A percentile compares a stretch with the other conserved stretches of the same genome.
These are phyloP conservation scores for Raffaelea ambrosiae DNA, from an alignment of 2,329 filamentous ascomycete species.

Conservation along the genomic window DNA sequence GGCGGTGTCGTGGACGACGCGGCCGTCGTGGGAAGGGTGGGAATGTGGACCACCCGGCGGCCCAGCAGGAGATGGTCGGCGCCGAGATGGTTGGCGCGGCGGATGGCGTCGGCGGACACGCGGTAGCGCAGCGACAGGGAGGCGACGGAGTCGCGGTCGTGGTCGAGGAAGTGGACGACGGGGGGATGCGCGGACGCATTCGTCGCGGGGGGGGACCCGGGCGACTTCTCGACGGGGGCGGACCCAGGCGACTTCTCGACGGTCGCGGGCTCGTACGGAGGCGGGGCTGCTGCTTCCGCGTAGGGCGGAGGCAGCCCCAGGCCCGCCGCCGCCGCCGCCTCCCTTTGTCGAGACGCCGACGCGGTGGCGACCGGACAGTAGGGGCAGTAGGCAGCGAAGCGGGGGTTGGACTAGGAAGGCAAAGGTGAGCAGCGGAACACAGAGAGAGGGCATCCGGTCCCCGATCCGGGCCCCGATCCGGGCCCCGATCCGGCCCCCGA, in stretches of 20 bases:
- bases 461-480: too few species aligned
- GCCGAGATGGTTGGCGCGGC: constrained; percentile 56
- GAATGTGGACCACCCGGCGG: constrained; percentile 62
- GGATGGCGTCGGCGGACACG: constrained; percentile 54
- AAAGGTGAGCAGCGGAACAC: too few species aligned
- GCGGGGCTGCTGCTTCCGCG: too few species aligned
- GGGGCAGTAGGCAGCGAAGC: constrained; percentile 60
- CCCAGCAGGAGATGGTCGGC: constrained; percentile 64
- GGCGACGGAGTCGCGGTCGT: constrained; percentile 56
- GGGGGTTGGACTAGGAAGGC: constrained; percentile 54
- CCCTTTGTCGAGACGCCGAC: constrained; percentile 20
- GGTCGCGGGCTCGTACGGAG: constrained; percentile 17
- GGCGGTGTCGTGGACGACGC: background rate
- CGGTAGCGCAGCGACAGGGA: constrained; percentile 65
- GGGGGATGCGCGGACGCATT: constrained; percentile 39
- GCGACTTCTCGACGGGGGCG: background rate
- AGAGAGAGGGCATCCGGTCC: too few species aligned
- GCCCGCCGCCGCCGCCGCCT: constrained; percentile 33
- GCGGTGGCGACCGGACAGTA: constrained; percentile 65
- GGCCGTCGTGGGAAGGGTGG: constrained; percentile 20
- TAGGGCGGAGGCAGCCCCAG: constrained; percentile 63
- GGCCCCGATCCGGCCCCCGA: too few species aligned
- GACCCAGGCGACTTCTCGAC: constrained; percentile 12
- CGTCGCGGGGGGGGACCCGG: background rate
- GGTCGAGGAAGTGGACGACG: constrained; percentile 66